phyloP scores from a whole-genome alignment of 345 rosid genomes.

The Aegle marmelos region DNA sequence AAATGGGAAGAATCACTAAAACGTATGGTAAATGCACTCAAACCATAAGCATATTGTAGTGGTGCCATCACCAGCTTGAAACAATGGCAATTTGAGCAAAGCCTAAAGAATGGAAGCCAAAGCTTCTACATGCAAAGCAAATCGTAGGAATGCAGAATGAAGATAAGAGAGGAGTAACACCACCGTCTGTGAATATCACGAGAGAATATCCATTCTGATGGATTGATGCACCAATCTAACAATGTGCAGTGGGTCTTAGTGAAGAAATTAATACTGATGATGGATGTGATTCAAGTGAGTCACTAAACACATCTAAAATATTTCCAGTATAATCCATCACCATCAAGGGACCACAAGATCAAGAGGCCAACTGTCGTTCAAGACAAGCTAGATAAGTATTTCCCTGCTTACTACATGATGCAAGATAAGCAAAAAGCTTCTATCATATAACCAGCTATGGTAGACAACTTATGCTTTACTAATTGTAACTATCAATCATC shows the following conservation, averaged over 20 bases:
- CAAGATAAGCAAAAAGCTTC: not conserved
- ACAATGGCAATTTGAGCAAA: not conserved
- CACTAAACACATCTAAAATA: not conserved
- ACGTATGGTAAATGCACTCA: not conserved
- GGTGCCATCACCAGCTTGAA: not conserved
- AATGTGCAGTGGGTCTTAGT: not conserved
- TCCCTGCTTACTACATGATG: not conserved
- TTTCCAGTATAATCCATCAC: not conserved
- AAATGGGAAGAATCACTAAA: not conserved
- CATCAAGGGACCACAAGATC: not conserved
- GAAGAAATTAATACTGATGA: not conserved
- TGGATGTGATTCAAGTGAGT: not conserved
- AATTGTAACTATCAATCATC: not conserved
- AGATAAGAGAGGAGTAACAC: not conserved
- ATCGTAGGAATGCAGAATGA: not conserved
- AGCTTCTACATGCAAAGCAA: not conserved
- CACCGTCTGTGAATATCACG: not conserved
- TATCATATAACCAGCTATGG: not conserved
- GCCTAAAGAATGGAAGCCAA: not conserved
- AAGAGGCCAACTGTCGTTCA: not conserved
- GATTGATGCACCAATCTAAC: not conserved
- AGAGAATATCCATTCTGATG: conserved; percentile 18
- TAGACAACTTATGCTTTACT: not conserved
- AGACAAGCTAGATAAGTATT: not conserved
- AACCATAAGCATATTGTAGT: not conserved